Evolutionary conservation across 371 early-diverging fungal genomes (phyloP), one percentile per base, ranked within the genome.

Genomic region (Syncephalastrum monosporum): DNA sequence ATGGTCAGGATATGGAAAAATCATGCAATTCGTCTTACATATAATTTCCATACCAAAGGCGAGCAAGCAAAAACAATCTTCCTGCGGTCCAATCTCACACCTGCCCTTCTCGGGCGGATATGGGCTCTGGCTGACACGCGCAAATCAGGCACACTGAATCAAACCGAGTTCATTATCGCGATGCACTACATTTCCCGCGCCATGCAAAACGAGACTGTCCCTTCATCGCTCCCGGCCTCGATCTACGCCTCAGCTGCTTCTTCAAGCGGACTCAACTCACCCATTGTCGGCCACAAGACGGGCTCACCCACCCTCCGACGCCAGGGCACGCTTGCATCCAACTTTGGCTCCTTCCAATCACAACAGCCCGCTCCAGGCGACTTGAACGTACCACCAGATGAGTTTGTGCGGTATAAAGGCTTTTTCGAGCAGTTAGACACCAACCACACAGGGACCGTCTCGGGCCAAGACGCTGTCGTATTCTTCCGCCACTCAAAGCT

Each of bases 401-500:
- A 82, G n/a, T 68, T 57, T 43, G 42, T 38, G 1, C 70, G 64
- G 55, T 79, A 63, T 47, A 55, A 67, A 29, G 19, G 21, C 5
- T 74, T 69, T 16, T 76, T 71, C 50, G 53, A 61, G 44, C 67
- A 69, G 24, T 50, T 78, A 15, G 67, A 67, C 57, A 65, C 66
- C 13, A 64, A 64, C 42, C 42, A 64, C 7, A 45, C 67, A 2
- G 77, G 74, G 0, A 61, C 33, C 41, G 61, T 77, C 0, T 68
- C 78, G 6, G 78, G 69, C 60, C 62, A 42, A 43, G 90, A 87
- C 45, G 89, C 91, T 2, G 84, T 85, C 6, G 79, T 81, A 15
- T 90, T 90, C 58, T 92, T 92, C 52, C 75, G 84, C 55, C 87
- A 88, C 56, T 91, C 92, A 1, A 83, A 86, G 24, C 67, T 92